Base-by-base conservation (phyloP, 2,329 filamentous ascomycete genomes). In the Colletotrichum sojae region DNA sequence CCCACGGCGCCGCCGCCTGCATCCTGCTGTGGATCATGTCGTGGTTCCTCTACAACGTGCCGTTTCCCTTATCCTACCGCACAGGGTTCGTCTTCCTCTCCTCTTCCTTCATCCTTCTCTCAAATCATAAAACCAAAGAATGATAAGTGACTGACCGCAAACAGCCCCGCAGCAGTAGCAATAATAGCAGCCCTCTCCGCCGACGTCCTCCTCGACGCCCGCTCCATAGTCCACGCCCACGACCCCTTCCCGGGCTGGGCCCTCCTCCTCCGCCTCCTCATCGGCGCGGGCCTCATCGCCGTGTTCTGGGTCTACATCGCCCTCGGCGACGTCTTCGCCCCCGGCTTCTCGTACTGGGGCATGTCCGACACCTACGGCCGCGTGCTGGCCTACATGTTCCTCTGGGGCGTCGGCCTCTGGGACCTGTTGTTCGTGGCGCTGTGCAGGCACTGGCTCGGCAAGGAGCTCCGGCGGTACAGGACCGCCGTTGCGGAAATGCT, bases 301-400 rank as follows among this genome's bases (percentile, higher is more conserved):
- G 63, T 80, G 31, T 79, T 83, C 57, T 68, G 80, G 54, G 74
- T 77, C n/a, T 81, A 80, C 53, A 70, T 81, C 20, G 77, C 73
- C 12, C 40, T 77, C 40, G 75, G 78, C n/a, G 71, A 74, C n/a
- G 78, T 80, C 25, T 83, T 83, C 52, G 80, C 80, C 0, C 52
- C 60, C 2, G 75, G 74, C 2, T 82, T 80, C 52, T 73, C 75
- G 0, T 83, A 80, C 72, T 83, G 80, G 80, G 77, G 75, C 18
- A 71, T 83, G 58, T 31, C 71, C 48, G 68, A 73, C 6, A 69
- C 70, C 20, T 75, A 73, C 45, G 74, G 79, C 3, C 75, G 76
- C 9, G 75, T 74, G 9, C 69, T 81, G 54, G 76, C 81, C 8
- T 77, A 82, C 66, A 71, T 77, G 56, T 77, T 83, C 57, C 72